Conservation (phyloP, 1,284 basidiomycete genomes). For the Cutaneotrichosporon cyanovorans region DNA sequence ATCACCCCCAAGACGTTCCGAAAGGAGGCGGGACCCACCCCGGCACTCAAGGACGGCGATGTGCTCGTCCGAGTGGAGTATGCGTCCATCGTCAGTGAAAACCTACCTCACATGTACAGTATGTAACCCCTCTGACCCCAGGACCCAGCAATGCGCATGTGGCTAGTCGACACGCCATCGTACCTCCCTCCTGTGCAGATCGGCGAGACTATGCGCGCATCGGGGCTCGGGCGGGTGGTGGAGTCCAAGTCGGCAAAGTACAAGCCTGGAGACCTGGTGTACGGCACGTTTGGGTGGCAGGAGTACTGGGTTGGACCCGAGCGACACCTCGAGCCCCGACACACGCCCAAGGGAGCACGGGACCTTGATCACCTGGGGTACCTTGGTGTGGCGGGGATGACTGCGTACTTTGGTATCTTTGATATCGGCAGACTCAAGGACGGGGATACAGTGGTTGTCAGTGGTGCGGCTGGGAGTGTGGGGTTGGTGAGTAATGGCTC, state of each 20-base stretch:
- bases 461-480: constrained; percentile 82
- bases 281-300: constrained; percentile 58
- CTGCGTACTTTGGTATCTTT: constrained; percentile 77
- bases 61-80: constrained; percentile 66
- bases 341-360: constrained; percentile 53
- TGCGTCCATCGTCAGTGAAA: constrained; percentile 53
- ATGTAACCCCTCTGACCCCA: constrained; percentile 4
- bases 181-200: constrained; percentile 60
- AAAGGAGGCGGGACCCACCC: constrained; percentile 52
- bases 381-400: constrained; percentile 67
- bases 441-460: constrained; percentile 75
- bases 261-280: constrained; percentile 57
- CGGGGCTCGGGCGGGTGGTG: constrained; percentile 62
- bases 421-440: constrained; percentile 69
- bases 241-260: constrained; percentile 51
- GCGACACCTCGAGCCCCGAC: constrained; percentile 48
- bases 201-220: constrained; percentile 69
- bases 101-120: not conserved
- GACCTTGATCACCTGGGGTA: constrained; percentile 69
- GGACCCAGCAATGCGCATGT: constrained; percentile 80
- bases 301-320: constrained; percentile 64
- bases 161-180: constrained; percentile 60
- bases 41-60: constrained; percentile 54
- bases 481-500: constrained; percentile 43
- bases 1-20: constrained; percentile 63